Evolutionary conservation across 768 basidiomycete species (phyloP).

Genomic region (Pulveroboletus sp.): DNA sequence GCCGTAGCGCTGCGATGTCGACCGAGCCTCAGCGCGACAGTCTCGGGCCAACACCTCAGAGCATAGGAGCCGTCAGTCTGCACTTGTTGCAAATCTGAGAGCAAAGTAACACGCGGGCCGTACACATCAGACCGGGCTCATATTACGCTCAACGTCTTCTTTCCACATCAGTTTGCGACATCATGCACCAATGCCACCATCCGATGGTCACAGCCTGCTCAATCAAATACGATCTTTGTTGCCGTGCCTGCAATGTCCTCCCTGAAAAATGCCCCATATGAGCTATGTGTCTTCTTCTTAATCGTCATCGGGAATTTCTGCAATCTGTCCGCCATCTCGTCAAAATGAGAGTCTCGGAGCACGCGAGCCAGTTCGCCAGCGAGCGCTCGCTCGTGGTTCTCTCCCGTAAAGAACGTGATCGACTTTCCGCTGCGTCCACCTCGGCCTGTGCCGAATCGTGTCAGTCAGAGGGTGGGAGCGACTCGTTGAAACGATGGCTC

Average conservation of each 20-base stretch:
- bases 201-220: slow-evolving; percentile 14
- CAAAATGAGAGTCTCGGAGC: slow-evolving; percentile 80
- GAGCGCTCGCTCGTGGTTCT: slow-evolving; percentile 74
- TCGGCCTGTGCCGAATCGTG: slow-evolving; percentile 50
- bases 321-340: slow-evolving; percentile 56
- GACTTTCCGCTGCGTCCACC: slow-evolving; percentile 87
- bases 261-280: slow-evolving; percentile 83
- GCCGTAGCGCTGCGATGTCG: background rate
- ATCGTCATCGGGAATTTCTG: slow-evolving; percentile 93
- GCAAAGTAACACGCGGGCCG: background rate
- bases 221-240: slow-evolving; percentile 73
- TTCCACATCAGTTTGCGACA: background rate
- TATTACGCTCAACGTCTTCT: background rate
- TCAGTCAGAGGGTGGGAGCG: background rate
- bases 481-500: slow-evolving; percentile 7
- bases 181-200: background rate
- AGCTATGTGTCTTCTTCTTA: slow-evolving; percentile 91
- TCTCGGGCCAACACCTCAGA: background rate
- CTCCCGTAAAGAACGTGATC: slow-evolving; percentile 96
- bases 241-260: slow-evolving; percentile 57
- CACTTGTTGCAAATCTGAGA: background rate
- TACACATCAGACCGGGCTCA: background rate
- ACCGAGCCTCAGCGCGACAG: background rate
- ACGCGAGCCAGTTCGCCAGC: slow-evolving; percentile 94
- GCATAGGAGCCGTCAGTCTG: background rate